Evolutionary conservation across 345 rosid species (phyloP).

Genomic region (Citropsis articulata): DNA sequence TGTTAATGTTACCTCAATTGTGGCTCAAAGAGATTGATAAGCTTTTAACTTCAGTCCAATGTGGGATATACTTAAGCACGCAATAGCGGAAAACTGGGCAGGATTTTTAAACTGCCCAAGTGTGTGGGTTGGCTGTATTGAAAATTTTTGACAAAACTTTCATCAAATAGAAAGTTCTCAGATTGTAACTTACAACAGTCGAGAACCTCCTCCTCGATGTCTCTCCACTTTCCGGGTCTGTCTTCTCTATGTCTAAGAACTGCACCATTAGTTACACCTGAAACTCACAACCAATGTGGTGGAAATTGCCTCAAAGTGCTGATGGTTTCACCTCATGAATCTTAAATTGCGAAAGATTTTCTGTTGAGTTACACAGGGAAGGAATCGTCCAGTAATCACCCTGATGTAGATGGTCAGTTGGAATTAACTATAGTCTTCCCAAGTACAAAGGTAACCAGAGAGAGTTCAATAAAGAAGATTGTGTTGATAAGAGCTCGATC

Average conservation of each 20-base stretch:
- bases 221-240: not conserved
- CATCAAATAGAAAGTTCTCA: not conserved
- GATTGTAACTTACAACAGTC: not conserved
- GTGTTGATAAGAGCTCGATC: conserved; percentile 77
- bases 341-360: not conserved
- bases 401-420: not conserved
- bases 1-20: too few relatives aligned
- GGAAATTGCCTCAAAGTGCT: not conserved
- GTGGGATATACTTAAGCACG: too few relatives aligned
- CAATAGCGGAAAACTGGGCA: too few relatives aligned
- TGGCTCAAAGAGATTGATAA: too few relatives aligned
- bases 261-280: not conserved
- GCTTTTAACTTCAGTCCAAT: too few relatives aligned
- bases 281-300: not conserved
- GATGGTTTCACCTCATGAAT: not conserved
- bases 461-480: conserved; percentile 79
- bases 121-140: not conserved
- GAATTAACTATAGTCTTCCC: conserved; percentile 64
- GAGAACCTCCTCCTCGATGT: not conserved
- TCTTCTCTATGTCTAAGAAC: not conserved
- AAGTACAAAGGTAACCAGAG: conserved; percentile 72
- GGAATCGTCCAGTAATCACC: not conserved
- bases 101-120: not conserved
- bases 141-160: not conserved
- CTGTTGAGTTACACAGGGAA: not conserved